phyloP scores from a whole-genome alignment of 169 alveolate genomes.

The Cryptosporidium felis region DNA sequence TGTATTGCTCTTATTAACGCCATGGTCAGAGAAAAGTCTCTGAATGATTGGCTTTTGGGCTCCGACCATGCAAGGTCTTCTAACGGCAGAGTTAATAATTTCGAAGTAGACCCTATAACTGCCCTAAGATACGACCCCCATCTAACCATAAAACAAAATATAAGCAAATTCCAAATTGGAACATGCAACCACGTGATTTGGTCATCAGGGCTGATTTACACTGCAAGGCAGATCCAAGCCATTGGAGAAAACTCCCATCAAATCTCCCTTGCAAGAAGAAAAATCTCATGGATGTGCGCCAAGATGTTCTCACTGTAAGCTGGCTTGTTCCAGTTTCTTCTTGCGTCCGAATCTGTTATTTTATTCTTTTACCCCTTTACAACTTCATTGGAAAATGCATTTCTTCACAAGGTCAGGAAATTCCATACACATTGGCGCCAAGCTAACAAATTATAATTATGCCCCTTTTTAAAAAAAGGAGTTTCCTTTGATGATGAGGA shows the following conservation, averaged over 20 bases:
- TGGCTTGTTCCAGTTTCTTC: not conserved
- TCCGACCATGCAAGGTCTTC: too few relatives aligned
- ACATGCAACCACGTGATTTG: conserved; percentile 64
- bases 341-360: not conserved
- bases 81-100: not conserved
- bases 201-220: conserved; percentile 15
- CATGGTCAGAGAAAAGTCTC: conserved; percentile 54
- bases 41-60: conserved; percentile 33
- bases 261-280: not conserved
- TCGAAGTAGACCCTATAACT: conserved; percentile 26
- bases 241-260: conserved; percentile 1
- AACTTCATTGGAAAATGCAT: not conserved
- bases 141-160: not conserved
- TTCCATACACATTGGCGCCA: not conserved
- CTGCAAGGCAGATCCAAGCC: conserved; percentile 5
- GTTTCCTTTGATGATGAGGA: not conserved
- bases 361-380: not conserved
- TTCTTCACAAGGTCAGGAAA: not conserved
- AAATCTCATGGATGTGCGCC: conserved; percentile 38
- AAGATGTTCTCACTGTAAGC: conserved; percentile 18
- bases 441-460: not conserved
- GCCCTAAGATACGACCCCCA: conserved; percentile 22
- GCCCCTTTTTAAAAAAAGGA: not conserved
- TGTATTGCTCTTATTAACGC: conserved; percentile 48
- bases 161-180: not conserved